Base-by-base conservation (phyloP, 2,329 filamentous ascomycete species). In the Calycina herbarum region DNA sequence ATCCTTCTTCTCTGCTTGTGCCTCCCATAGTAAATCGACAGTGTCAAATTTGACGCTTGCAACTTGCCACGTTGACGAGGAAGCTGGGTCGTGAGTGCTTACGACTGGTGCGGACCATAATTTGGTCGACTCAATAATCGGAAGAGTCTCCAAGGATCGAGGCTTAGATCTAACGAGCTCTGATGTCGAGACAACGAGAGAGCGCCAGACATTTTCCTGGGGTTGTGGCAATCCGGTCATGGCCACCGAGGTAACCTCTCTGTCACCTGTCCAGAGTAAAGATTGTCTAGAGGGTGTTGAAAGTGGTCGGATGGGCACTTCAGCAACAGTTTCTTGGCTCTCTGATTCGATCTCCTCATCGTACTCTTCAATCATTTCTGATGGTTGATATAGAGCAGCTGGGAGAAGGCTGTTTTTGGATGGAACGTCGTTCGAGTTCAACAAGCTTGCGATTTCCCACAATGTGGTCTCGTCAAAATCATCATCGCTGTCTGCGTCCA, bases 391-490 rank as follows among this genome's bases (percentile, higher is more conserved):
- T 4, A 54, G 38, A 15, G 61, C 20, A 59, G 64, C 61, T 17
- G 81, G 82, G 20, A 85, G 73, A 8, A 87, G 74, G 70, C 82
- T 86, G 54, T 82, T 73, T 69, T 79, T 82, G 13, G 84, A 83
- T 3, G 84, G 83, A 4, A 86, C 76, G 59, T 82, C 75, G 64
- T 82, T 80, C 1, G 82, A 79, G 73, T 83, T 82, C 11, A 89
- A 78, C 51, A 89, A 78, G 66, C 79, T 86, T 65, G 86, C 86
- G 76, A 89, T 89, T 73, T 89, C 86, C 84, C 85, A 88, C 31
- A 89, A 77, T 0, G 85, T 88, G 10, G 78, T 82, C 76, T 89
- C 86, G 67, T 88, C 86, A 68, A 88, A 87, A 13, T 76, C 75
- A 33, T 71, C 70, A 35, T 79, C 76, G 63, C 74, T 70, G 3